phyloP scores from a whole-genome alignment of 164 flowering plant species.

The Cinnamomum micranthum region DNA sequence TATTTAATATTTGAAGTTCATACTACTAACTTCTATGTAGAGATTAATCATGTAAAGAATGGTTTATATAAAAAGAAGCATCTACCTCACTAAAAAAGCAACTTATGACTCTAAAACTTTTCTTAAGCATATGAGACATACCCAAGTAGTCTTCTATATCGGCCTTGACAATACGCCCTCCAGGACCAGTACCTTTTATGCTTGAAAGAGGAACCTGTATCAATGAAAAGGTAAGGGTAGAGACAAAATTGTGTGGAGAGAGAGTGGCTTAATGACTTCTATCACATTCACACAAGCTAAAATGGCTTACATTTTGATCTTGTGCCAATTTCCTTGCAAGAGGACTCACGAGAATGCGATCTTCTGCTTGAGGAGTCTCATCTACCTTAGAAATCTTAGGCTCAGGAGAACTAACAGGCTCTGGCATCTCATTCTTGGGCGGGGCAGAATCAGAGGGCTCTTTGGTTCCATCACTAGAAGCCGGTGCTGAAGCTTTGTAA shows the following conservation, averaged over 20 bases:
- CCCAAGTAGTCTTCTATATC: slow-evolving; percentile 97
- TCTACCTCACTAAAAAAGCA: neutral
- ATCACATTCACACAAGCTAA: neutral
- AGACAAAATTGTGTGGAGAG: neutral
- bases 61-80: neutral
- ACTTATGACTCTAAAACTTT: neutral
- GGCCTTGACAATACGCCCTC: slow-evolving; percentile 90
- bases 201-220: slow-evolving; percentile 72
- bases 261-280: neutral
- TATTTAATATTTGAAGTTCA: neutral
- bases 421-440: slow-evolving; percentile 50
- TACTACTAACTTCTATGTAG: neutral
- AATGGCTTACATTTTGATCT: slow-evolving; percentile 55
- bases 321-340: slow-evolving; percentile 89
- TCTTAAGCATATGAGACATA: slow-evolving; percentile 19
- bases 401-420: slow-evolving; percentile 45
- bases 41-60: no score
- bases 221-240: neutral
- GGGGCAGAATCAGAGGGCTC: slow-evolving; percentile 47
- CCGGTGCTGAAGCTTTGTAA: slow-evolving; percentile 53
- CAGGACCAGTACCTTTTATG: slow-evolving; percentile 92
- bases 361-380: slow-evolving; percentile 40
- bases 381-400: slow-evolving; percentile 43
- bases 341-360: slow-evolving; percentile 85
- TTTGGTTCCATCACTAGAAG: slow-evolving; percentile 30